Conservation (phyloP, 208 protist species). For the Wallacemonas sp. region DNA sequence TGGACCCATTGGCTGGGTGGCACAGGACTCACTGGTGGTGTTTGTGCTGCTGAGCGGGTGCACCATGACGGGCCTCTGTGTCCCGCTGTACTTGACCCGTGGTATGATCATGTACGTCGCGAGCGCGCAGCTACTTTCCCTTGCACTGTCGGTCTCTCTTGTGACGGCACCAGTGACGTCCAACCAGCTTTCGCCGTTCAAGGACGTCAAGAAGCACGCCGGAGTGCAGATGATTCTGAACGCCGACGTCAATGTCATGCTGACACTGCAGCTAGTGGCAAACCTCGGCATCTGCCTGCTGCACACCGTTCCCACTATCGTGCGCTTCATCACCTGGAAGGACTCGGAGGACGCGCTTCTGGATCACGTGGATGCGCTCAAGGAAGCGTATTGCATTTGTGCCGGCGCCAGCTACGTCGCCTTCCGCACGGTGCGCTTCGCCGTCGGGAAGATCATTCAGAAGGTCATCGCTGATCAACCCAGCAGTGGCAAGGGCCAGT, state of each 20-base stretch:
- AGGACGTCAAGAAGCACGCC: conserved; percentile 23
- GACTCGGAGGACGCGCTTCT: conserved; percentile 30
- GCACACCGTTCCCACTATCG: conserved; percentile 78
- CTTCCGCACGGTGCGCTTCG: conserved; percentile 53
- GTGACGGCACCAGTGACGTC: conserved; percentile 43
- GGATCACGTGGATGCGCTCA: conserved; percentile 39
- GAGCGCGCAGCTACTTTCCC: conserved; percentile 72
- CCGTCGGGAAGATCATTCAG: conserved; percentile 29
- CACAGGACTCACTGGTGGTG: conserved; percentile 60
- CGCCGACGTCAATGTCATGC: conserved; percentile 67
- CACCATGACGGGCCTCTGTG: conserved; percentile 66
- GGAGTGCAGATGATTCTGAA: conserved; percentile 50
- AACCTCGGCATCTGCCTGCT: conserved; percentile 53
- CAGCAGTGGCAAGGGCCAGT: conserved; percentile 2
- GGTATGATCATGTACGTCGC: conserved; percentile 82
- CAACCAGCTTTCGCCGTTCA: conserved; percentile 17
- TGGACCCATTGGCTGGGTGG: conserved; percentile 75
- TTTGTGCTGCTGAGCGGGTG: conserved; percentile 49
- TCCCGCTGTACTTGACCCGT: conserved; percentile 78
- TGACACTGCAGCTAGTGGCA: conserved; percentile 69
- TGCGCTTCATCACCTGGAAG: conserved; percentile 43
- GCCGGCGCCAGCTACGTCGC: conserved; percentile 54
- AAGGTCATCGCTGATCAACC: conserved; percentile 24
- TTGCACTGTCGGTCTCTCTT: conserved; percentile 43
- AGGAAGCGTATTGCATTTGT: conserved; percentile 69